Conservation (phyloP, 2,329 filamentous ascomycete genomes). For the Xylaria arbuscula region DNA sequence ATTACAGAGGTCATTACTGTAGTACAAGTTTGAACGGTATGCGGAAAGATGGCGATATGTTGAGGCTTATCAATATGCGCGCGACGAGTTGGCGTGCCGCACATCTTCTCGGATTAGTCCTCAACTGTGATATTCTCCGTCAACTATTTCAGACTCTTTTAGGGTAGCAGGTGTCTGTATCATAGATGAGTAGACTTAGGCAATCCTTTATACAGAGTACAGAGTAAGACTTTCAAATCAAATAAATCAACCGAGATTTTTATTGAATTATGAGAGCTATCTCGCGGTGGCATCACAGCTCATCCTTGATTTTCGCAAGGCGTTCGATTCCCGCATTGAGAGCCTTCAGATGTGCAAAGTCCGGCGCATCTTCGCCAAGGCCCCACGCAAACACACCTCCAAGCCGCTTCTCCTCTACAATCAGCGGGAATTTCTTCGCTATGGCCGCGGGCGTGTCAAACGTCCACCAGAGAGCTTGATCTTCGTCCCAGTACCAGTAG, state of each 20-base stretch:
- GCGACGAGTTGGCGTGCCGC: slow-evolving; percentile 68
- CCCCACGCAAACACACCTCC: slow-evolving; percentile 53
- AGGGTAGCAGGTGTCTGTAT: background rate
- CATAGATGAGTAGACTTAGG: slow-evolving; percentile 9
- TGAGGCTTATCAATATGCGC: slow-evolving; percentile 72
- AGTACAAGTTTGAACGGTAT: slow-evolving; percentile 64
- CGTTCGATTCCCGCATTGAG: slow-evolving; percentile 42
- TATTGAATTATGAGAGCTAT: slow-evolving; percentile 1
- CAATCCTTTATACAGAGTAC: background rate
- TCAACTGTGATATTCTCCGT: slow-evolving; percentile 77
- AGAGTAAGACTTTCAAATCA: background rate
- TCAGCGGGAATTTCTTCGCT: slow-evolving; percentile 46
- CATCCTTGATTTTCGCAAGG: slow-evolving; percentile 42
- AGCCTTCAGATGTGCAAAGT: slow-evolving; percentile 45
- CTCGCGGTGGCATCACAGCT: slow-evolving; percentile 37
- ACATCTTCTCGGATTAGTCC: slow-evolving; percentile 76
- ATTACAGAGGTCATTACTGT: slow-evolving; percentile 63
- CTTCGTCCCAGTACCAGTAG: slow-evolving; percentile 49
- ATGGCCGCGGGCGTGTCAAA: slow-evolving; percentile 49
- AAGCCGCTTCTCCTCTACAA: slow-evolving; percentile 45
- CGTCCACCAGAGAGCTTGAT: slow-evolving; percentile 50
- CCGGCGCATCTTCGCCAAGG: slow-evolving; percentile 49
- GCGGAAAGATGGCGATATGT: slow-evolving; percentile 73
- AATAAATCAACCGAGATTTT: background rate
- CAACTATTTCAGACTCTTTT: slow-evolving; percentile 68